Evolutionary conservation across 129 eudicot species (phyloP), one percentile per base, ranked within the genome.

Genomic region (Helianthus tuberosus): DNA sequence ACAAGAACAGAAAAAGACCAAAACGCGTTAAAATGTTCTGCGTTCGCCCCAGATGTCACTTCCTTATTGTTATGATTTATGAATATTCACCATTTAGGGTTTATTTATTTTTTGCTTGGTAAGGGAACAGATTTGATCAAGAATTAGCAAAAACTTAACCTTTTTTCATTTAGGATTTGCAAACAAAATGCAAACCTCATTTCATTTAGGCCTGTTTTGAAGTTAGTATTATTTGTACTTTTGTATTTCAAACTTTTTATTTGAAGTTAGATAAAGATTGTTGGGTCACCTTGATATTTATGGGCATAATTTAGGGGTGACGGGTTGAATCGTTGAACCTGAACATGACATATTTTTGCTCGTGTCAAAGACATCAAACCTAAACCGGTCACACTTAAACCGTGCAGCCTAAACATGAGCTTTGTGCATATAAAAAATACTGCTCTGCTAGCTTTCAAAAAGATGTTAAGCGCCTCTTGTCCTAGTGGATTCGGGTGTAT

Each of bases 1-100:
- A 53, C 85, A 77, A 66, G 87, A 86, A 47, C 87, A 75, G 81
- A 90, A 77, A 35, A 93, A 83, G 96, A 63, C 83, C 64, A 93
- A 90, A 83, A 35, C 62, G 13, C 84, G 86, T 15, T 90, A 79
- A 86, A 69, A 39, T 1, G 23, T n/a, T 72, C 36, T 64, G 54
- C 68, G 8, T 58, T 15, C 17, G 16, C 36, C 59, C 59, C 1
- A 29, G 7, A 60, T 36, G 23, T 15, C n/a, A 25, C 10, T 39
- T 69, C 11, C 12, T 51, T 47, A 6, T 52, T 44, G 64, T 74
- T 74, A 7, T 17, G 70, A 71, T 59, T 65, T 73, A 63, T 68
- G 67, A n/a, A 62, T 11, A 53, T 53, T 64, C 41, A 43, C 6
- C 72, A 20, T 66, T 57, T 46, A 11, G 39, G 4, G 43, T 47